phyloP scores from a whole-genome alignment of 495 filamentous ascomycete genomes.

The Aspergillus bridgeri region DNA sequence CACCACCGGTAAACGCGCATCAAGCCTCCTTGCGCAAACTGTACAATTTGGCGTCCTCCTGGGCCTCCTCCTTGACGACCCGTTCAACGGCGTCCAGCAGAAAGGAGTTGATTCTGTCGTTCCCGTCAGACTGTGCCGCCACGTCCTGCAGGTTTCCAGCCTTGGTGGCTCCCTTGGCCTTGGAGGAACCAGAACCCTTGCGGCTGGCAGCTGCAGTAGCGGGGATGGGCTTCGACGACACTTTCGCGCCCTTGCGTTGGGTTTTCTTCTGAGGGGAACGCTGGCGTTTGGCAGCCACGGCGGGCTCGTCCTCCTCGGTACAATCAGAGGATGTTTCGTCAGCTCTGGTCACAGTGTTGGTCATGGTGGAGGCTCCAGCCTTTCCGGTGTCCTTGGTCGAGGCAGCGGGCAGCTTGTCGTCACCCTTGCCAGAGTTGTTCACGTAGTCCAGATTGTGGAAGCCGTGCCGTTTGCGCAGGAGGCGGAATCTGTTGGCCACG shows the following conservation, averaged over 20 bases:
- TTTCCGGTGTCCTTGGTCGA: background rate
- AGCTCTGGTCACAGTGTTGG: background rate
- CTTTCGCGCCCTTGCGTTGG: slow-evolving; percentile 7
- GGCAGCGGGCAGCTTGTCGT: background rate
- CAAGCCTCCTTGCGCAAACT: background rate
- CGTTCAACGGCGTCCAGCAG: background rate
- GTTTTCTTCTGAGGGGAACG: background rate
- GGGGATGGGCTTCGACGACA: background rate
- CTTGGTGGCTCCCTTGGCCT: background rate
- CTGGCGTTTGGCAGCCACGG: background rate
- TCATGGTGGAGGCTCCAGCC: background rate
- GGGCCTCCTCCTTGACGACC: background rate
- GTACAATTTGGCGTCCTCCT: background rate
- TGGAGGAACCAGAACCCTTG: background rate
- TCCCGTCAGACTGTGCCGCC: background rate
- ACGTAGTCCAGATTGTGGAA: slow-evolving; percentile 20
- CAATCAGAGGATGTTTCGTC: background rate
- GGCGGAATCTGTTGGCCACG: slow-evolving; percentile 28
- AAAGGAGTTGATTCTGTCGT: background rate
- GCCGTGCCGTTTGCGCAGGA: slow-evolving; percentile 25
- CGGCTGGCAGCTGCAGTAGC: background rate
- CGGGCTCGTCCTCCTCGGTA: background rate
- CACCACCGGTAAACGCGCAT: background rate
- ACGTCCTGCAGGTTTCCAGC: background rate
- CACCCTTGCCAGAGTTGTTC: slow-evolving; percentile 1